Conservation (phyloP, 768 basidiomycete species). For the Mycena sanguinolenta region DNA sequence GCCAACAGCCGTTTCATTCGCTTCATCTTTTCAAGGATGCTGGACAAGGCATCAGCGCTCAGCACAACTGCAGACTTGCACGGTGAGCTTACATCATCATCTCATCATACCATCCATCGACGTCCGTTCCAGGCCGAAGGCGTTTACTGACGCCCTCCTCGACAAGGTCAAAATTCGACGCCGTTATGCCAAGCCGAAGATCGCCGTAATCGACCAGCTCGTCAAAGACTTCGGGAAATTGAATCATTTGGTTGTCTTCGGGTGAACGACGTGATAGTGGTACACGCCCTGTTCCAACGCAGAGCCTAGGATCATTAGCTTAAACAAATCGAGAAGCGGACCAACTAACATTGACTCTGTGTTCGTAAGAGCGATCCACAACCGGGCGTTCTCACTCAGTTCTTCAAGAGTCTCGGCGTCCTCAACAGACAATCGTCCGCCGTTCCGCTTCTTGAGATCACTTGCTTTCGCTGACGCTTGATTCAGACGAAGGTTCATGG, state of each 20-base stretch:
- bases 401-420: constrained; percentile 45
- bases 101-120: constrained; percentile 50
- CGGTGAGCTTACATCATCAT: constrained; percentile 42
- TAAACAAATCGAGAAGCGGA: constrained; percentile 3
- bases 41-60: constrained; percentile 9
- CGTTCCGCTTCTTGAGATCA: constrained; percentile 5
- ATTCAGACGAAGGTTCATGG: constrained; percentile 55
- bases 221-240: constrained; percentile 43
- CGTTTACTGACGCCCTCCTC: constrained; percentile 47
- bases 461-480: constrained; percentile 43
- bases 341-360: constrained; percentile 51
- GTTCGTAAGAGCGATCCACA: constrained; percentile 51
- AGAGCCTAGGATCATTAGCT: constrained; percentile 47
- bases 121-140: constrained; percentile 41
- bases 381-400: constrained; percentile 52
- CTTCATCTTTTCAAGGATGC: constrained; percentile 33
- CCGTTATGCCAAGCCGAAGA: constrained; percentile 48
- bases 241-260: constrained; percentile 44
- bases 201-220: constrained; percentile 44
- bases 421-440: constrained; percentile 35
- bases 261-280: constrained; percentile 49
- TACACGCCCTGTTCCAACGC: constrained; percentile 53
- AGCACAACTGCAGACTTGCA: constrained; percentile 35
- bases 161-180: constrained; percentile 44
- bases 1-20: constrained; percentile 26